Conservation (phyloP, 805 yeast species). For the Starmerella cellae region DNA sequence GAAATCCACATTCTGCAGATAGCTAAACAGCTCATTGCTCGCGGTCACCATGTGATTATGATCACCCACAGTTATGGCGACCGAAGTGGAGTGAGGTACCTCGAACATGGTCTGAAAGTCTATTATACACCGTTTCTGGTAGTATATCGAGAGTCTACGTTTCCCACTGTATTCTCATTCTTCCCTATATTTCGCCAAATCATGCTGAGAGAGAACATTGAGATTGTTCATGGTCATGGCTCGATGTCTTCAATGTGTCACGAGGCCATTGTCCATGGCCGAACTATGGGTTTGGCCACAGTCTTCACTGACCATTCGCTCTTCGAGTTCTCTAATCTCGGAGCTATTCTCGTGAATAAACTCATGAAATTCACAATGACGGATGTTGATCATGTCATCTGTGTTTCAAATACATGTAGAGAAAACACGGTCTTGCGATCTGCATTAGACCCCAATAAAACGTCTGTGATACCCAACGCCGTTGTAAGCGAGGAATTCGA, state of each 20-base stretch:
- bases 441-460: slow-evolving; percentile 57
- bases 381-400: slow-evolving; percentile 85
- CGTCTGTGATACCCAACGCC: slow-evolving; percentile 93
- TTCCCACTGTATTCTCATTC: slow-evolving; percentile 79
- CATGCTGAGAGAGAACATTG: slow-evolving; percentile 68
- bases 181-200: slow-evolving; percentile 80
- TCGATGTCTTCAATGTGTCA: slow-evolving; percentile 75
- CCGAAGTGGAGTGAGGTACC: slow-evolving; percentile 65
- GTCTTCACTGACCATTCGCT: slow-evolving; percentile 93
- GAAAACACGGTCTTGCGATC: slow-evolving; percentile 90
- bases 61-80: slow-evolving; percentile 81
- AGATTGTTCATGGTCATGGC: slow-evolving; percentile 92
- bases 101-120: slow-evolving; percentile 84
- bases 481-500: slow-evolving; percentile 72
- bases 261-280: slow-evolving; percentile 82
- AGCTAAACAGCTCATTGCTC: slow-evolving; percentile 57
- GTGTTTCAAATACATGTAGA: slow-evolving; percentile 92
- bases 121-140: slow-evolving; percentile 77
- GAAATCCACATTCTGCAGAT: slow-evolving; percentile 90
- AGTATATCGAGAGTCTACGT: slow-evolving; percentile 68
- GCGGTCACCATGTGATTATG: slow-evolving; percentile 76
- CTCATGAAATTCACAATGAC: slow-evolving; percentile 67
- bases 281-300: slow-evolving; percentile 83
- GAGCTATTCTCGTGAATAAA: slow-evolving; percentile 76
- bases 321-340: slow-evolving; percentile 82